Percentiles rank a stretch among this genome's conserved stretches.
Conservation (phyloP, 257 asterid genomes). For the Plantago ovata region DNA sequence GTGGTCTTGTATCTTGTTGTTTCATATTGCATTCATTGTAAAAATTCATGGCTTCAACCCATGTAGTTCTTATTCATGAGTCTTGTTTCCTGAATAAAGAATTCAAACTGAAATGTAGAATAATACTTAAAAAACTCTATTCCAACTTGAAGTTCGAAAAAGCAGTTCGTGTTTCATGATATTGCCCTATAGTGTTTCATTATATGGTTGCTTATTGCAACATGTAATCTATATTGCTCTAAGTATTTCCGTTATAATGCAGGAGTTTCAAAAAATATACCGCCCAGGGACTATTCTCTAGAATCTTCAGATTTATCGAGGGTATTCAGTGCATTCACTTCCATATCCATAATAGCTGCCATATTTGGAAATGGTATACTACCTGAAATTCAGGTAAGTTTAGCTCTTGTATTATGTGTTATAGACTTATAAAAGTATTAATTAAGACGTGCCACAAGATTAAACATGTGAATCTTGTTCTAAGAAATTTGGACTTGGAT, state of each 20-base stretch:
- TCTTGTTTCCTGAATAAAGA: background rate
- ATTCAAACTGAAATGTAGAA: background rate
- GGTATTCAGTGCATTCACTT: constrained; percentile 71
- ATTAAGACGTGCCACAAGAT: too few species aligned
- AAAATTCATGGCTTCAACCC: too few species aligned
- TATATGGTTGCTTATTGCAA: background rate
- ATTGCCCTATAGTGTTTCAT: background rate
- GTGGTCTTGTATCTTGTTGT: too few species aligned
- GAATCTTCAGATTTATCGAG: constrained; percentile 54
- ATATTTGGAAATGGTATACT: constrained; percentile 92
- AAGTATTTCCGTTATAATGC: constrained; percentile 18
- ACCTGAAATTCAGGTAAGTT: constrained; percentile 82
- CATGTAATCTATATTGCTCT: background rate
- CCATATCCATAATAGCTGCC: constrained; percentile 94
- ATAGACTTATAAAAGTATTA: background rate
- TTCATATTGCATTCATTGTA: too few species aligned
- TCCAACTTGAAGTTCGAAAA: background rate
- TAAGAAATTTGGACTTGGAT: too few species aligned
- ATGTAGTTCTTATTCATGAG: too few species aligned
- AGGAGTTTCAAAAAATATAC: constrained; percentile 68
- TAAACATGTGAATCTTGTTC: too few species aligned
- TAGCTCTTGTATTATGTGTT: background rate
- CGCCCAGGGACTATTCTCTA: constrained; percentile 73
- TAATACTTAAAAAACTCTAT: background rate
- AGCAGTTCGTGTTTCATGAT: background rate